Evolutionary conservation across 129 eudicot species (phyloP).

Genomic region (Gnaphalium uliginosum): DNA sequence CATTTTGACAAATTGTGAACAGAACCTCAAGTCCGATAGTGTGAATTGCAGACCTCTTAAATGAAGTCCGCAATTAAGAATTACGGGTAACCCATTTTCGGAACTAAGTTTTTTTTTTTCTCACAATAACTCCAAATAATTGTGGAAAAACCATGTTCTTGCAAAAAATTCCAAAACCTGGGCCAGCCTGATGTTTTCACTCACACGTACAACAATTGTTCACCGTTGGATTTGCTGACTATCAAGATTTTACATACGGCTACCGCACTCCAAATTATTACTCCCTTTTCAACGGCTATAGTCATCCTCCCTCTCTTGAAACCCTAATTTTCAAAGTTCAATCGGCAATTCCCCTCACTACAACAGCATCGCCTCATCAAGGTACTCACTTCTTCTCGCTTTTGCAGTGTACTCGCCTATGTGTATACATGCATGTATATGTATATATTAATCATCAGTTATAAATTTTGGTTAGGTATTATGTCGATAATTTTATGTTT

Average conservation of each 20-base stretch:
- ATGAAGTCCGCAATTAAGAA: too few relatives aligned
- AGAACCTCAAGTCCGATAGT: too few relatives aligned
- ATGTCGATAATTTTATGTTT: background rate
- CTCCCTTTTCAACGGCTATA: conserved; percentile 18
- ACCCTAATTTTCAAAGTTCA: conserved; percentile 21
- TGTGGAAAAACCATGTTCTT: too few relatives aligned
- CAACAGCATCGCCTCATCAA: conserved; percentile 16
- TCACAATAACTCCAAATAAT: too few relatives aligned
- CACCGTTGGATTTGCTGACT: conserved; percentile 12
- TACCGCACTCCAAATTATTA: background rate
- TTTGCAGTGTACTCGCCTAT: background rate
- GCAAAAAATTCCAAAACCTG: too few relatives aligned
- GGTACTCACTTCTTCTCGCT: conserved; percentile 9
- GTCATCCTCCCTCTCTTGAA: conserved; percentile 10
- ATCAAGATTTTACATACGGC: background rate
- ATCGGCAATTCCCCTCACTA: background rate
- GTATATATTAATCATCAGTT: background rate
- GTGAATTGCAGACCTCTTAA: too few relatives aligned
- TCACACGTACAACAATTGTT: background rate
- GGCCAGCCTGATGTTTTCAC: background rate
- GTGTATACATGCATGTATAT: background rate
- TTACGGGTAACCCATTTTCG: too few relatives aligned
- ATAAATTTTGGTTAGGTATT: background rate
- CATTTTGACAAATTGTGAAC: too few relatives aligned
- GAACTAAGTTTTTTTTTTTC: too few relatives aligned